A percentile compares a stretch with the other conserved stretches of the same genome.
Evolutionary conservation across 345 rosid genomes (phyloP).

Genomic region (Boechera divaricarpa): DNA sequence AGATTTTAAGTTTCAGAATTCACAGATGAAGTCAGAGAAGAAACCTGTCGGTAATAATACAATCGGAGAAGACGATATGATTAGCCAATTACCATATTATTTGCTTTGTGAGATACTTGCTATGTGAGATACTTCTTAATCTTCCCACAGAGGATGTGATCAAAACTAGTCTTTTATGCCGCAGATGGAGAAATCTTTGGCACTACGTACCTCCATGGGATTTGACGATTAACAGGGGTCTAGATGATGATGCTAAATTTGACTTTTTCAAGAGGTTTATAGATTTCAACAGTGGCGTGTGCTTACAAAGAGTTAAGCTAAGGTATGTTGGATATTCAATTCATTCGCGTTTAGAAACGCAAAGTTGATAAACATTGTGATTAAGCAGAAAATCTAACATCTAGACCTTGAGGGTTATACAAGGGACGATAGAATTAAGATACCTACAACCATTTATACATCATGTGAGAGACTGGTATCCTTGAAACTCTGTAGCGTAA

Average conservation of each 20-base stretch:
- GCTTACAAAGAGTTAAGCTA: constrained; percentile 24
- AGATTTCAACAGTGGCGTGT: background rate
- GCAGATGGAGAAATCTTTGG: constrained; percentile 30
- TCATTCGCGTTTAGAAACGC: too few species aligned
- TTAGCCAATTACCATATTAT: too few species aligned
- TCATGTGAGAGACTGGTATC: constrained; percentile 35
- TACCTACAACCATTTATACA: constrained; percentile 37
- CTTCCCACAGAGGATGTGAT: constrained; percentile 21
- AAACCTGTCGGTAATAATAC: too few species aligned
- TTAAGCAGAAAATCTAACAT: background rate
- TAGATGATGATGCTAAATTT: background rate
- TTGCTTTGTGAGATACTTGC: constrained; percentile 13
- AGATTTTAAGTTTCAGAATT: too few species aligned
- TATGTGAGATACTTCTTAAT: background rate
- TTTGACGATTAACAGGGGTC: background rate
- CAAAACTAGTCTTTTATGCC: constrained; percentile 3
- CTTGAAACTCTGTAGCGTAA: background rate
- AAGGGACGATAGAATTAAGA: background rate
- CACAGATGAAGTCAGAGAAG: too few species aligned
- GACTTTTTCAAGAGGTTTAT: background rate
- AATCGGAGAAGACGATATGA: too few species aligned
- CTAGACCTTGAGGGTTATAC: too few species aligned
- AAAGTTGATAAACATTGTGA: too few species aligned
- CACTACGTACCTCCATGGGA: background rate
- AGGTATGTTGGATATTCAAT: background rate